Evolutionary conservation across 139 green algal genomes (phyloP), one percentile per base, ranked within the genome.

Genomic region (Micractinium sp.): DNA sequence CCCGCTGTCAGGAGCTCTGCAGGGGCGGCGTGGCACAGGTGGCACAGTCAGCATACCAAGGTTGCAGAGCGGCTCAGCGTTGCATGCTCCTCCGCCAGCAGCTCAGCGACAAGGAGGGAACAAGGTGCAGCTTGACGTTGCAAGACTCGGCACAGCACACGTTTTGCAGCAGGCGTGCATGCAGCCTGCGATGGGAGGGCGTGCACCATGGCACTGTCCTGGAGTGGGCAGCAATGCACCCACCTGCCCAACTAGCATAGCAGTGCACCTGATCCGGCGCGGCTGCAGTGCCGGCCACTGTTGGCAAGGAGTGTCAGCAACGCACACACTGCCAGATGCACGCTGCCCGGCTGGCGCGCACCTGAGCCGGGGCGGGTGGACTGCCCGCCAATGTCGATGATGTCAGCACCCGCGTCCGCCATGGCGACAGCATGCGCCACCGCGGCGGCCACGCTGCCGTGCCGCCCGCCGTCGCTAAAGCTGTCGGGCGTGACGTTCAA

Each of bases 401-500:
- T 94, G 60, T 95, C 92, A 4, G 96, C 97, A 0, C 98, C 97
- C 47, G 96, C 93, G 0, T 81, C 87, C n/a, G 96, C 93, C 95
- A 98, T 94, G 0, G 60, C 31, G 56, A 85, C n/a, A 23, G 96
- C 97, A 35, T 91, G 81, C 35, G n/a, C 85, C 73, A 98, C 88
- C 3, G 93, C 97, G 2, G 69, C 85, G 27, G 80, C 84, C 56
- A 94, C 85, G 71, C 78, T 41, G 16, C 77, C 38, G 15, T 89
- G 82, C 41, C 88, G 85, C 13, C 95, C 97, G 19, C 96, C 97
- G 89, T 99, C 98, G 78, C 94, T 98, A 94, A 99, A 99, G 89
- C 93, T 98, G 95, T 99, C 98, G 29, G 98, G 98, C 0, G 98
- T 99, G n/a, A 97, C 88, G 88, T 99, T 99, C 0, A 99, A 92